phyloP scores from a whole-genome alignment of 1,284 basidiomycete species.

The Jaminaea rosea region DNA sequence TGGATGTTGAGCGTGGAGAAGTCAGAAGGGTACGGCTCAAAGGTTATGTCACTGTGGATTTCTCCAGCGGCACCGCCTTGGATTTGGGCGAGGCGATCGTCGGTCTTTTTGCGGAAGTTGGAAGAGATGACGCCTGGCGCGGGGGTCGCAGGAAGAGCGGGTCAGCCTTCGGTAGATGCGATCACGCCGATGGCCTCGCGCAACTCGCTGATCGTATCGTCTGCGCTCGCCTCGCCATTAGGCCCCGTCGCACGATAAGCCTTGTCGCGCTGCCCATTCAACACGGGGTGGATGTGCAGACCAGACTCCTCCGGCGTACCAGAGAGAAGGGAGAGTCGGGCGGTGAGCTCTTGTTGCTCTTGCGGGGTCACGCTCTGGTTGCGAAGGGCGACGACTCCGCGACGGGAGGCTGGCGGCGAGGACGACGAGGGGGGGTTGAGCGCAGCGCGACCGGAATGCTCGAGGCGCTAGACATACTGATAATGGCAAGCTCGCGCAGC shows the following conservation, averaged over 20 bases:
- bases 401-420: constrained; percentile 52
- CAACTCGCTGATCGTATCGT: constrained; percentile 12
- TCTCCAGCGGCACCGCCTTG: constrained; percentile 3
- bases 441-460: not conserved
- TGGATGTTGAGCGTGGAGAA: constrained; percentile 49
- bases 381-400: constrained; percentile 66
- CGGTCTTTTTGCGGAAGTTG: constrained; percentile 21
- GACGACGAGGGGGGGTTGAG: not conserved
- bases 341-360: constrained; percentile 52
- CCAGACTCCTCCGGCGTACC: constrained; percentile 56
- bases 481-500: constrained; percentile 53
- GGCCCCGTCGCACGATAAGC: constrained; percentile 9
- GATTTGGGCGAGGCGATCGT: no score
- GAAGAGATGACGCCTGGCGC: constrained; percentile 49
- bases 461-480: constrained; percentile 39
- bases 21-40: constrained; percentile 61
- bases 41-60: constrained; percentile 56
- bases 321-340: constrained; percentile 54
- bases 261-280: constrained; percentile 50
- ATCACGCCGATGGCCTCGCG: constrained; percentile 36
- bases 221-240: constrained; percentile 17
- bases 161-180: no score
- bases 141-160: no score
- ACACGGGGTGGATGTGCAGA: constrained; percentile 62
- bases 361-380: constrained; percentile 53